A percentile compares a stretch with the other conserved stretches of the same genome.
phyloP scores from a whole-genome alignment of 2,329 filamentous ascomycete genomes.

The Pezizomycotina sp. region DNA sequence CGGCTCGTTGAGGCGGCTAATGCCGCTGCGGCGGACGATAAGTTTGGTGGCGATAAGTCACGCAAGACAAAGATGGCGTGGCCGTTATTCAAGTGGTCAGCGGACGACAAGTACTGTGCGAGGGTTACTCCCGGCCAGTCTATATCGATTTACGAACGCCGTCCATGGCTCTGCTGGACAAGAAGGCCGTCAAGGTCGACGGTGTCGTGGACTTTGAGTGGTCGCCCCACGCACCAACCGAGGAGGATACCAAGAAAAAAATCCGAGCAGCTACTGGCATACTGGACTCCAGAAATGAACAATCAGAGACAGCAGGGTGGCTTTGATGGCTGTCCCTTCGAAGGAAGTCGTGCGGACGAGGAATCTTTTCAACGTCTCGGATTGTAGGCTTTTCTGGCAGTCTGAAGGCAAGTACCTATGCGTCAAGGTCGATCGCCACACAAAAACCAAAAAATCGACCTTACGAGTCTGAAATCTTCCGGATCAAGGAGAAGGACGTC shows the following conservation, averaged over 20 bases:
- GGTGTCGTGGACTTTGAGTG: slow-evolving; percentile 96
- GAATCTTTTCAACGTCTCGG: slow-evolving; percentile 94
- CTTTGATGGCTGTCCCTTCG: slow-evolving; percentile 85
- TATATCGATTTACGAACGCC: slow-evolving; percentile 85
- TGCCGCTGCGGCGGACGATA: slow-evolving; percentile 70
- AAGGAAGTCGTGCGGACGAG: slow-evolving; percentile 88
- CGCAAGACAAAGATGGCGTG: slow-evolving; percentile 88
- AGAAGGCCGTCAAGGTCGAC: slow-evolving; percentile 87
- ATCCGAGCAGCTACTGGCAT: slow-evolving; percentile 84
- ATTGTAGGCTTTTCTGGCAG: slow-evolving; percentile 98
- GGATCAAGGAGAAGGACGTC: slow-evolving; percentile 89
- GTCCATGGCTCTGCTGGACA: slow-evolving; percentile 76
- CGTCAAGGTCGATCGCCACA: slow-evolving; percentile 96
- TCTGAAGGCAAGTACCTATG: slow-evolving; percentile 86
- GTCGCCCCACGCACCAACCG: slow-evolving; percentile 66
- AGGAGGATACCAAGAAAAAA: slow-evolving; percentile 58
- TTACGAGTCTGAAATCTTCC: slow-evolving; percentile 98
- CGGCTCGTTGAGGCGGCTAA: too few species aligned
- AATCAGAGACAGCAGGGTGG: slow-evolving; percentile 96
- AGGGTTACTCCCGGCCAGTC: slow-evolving; percentile 73
- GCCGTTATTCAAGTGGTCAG: slow-evolving; percentile 99
- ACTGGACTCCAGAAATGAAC: slow-evolving; percentile 96
- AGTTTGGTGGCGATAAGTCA: slow-evolving; percentile 43
- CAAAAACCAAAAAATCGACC: slow-evolving; percentile 81
- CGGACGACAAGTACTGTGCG: slow-evolving; percentile 93